Evolutionary conservation across 805 yeast genomes (phyloP), one percentile per base, ranked within the genome.

Genomic region (Jamesozyma hellenica): DNA sequence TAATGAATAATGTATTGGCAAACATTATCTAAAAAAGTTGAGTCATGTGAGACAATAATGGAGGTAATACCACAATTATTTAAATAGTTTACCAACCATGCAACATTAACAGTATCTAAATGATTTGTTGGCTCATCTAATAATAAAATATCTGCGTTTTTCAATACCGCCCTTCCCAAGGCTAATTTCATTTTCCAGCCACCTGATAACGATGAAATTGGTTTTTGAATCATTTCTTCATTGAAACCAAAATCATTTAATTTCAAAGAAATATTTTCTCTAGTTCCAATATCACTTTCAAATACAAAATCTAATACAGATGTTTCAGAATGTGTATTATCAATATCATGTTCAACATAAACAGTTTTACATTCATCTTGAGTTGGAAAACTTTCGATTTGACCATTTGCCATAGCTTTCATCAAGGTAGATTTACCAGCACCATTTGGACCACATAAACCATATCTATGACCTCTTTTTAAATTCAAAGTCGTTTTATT

Each of bases 161-260:
- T 83, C 71, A 87, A 78, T 61, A 87, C 95, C 62, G 96, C 96
- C 71, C 95, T 83, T 58, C 96, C 96, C 63, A 87, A 77, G 63
- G 96, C 96, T 68, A 87, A 79, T 75, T 88, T 88, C 96, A 87
- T 87, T 79, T 88, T 88, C 96, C 96, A 87, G 78, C 96, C 96
- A 79, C 96, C 96, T 63, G 96, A 88, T 56, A 88, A 77, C 47
- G 95, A 83, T 63, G 83, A 77, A 67, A 87, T 87, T 60, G 95
- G 92, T 90, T 80, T 82, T 48, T 60, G 63, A 61, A 80, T 75
- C 94, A 87, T 88, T 63, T 79, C 94, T 40, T 82, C 85, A 53
- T 87, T 58, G 84, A 88, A 88, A 58, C 77, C 76, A 74, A 88
- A 87, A 70, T 84, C 95, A 49, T 67, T 69, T 66, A 88, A 79